These are phyloP conservation scores for Trichoderma orchidacearum DNA, from an alignment of 495 filamentous ascomycete species.

Conservation along the genomic window DNA sequence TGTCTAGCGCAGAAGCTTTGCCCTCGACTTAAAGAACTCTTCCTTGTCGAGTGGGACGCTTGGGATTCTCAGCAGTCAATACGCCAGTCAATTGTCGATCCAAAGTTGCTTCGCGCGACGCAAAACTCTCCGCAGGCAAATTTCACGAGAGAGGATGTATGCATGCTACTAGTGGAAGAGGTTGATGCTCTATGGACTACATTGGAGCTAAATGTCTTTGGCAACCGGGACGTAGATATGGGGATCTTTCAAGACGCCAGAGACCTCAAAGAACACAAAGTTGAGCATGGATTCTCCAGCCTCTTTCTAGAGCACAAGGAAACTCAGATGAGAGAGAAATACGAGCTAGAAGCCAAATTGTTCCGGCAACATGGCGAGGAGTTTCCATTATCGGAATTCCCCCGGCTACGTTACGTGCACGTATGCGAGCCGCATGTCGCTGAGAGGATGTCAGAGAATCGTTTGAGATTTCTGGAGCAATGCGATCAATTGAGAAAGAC, in stretches of 20 bases:
- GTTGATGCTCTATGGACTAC: background rate
- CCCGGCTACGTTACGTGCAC: background rate
- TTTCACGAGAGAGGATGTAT: background rate
- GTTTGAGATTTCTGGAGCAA: background rate
- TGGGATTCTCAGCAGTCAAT: background rate
- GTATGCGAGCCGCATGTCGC: background rate
- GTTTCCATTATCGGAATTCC: background rate
- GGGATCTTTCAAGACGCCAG: background rate
- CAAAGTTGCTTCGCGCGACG: background rate
- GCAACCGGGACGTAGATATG: background rate
- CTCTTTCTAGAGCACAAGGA: background rate
- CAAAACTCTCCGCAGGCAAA: background rate
- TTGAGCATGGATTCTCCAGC: background rate
- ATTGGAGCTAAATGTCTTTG: background rate
- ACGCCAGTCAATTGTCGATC: background rate
- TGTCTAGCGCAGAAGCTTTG: background rate
- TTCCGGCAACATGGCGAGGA: background rate
- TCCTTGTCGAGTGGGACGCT: constrained; percentile 1
- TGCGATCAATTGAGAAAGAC: too few relatives aligned
- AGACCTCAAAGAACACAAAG: background rate
- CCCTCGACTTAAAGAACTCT: constrained; percentile 3
- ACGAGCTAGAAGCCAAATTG: background rate
- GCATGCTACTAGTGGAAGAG: background rate
- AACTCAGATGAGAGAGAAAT: background rate
- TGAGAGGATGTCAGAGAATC: background rate